Percentiles rank a stretch among this genome's conserved stretches.
Evolutionary conservation across 495 filamentous ascomycete species (phyloP).

Genomic region (Aspergillus leporis): DNA sequence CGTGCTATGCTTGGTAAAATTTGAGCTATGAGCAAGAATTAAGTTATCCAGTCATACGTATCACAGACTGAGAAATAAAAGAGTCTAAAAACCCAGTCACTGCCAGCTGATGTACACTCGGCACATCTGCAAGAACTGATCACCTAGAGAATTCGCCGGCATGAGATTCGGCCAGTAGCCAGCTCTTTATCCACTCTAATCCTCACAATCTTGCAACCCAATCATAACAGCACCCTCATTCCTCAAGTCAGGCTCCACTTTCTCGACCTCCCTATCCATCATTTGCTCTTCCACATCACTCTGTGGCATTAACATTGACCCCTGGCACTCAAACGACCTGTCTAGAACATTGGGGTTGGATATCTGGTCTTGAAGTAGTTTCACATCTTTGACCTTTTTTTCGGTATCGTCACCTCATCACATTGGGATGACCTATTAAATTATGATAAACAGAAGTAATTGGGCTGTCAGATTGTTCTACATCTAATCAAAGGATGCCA

Average conservation of each 20-base stretch:
- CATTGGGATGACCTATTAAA: no score
- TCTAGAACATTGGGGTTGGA: no score
- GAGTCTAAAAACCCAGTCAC: no score
- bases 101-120: constrained; percentile 21
- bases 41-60: neutral
- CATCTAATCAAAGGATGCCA: no score
- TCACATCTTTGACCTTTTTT: no score
- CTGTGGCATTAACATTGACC: constrained; percentile 33
- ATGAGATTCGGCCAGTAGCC: constrained; percentile 33
- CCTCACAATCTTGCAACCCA: constrained; percentile 27
- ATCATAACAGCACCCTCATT: constrained; percentile 33
- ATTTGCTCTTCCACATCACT: constrained; percentile 35
- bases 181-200: constrained; percentile 31
- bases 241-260: constrained; percentile 27
- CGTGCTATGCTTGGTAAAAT: no score
- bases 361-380: no score
- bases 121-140: constrained; percentile 35
- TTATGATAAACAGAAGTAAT: no score
- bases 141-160: constrained; percentile 30
- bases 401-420: neutral
- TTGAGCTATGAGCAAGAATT: neutral
- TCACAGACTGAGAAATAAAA: neutral
- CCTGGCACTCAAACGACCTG: no score
- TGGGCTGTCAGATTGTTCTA: no score
- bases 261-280: constrained; percentile 37